Conservation (phyloP, 805 yeast species). For the Clavispora fructus region DNA sequence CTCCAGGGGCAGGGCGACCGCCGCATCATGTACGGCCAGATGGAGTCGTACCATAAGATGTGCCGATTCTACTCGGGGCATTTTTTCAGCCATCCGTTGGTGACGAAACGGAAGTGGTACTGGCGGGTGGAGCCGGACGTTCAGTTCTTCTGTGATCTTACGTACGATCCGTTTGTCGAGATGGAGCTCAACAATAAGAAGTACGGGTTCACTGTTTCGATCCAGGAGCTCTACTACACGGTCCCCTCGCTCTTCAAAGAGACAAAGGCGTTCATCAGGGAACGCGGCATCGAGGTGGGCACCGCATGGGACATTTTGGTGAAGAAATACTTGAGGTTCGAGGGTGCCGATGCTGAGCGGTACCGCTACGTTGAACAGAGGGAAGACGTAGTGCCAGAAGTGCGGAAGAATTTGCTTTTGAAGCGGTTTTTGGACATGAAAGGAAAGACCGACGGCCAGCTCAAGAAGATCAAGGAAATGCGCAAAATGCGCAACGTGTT, state of each 20-base stretch:
- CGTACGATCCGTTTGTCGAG: constrained; percentile 85
- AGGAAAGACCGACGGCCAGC: constrained; percentile 20
- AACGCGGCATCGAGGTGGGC: constrained; percentile 45
- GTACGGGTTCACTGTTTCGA: constrained; percentile 80
- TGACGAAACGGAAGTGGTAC: constrained; percentile 76
- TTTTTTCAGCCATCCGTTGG: constrained; percentile 75
- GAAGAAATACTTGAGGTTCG: constrained; percentile 20
- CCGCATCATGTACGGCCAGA: constrained; percentile 75
- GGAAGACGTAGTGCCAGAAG: constrained; percentile 20
- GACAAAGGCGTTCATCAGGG: constrained; percentile 58
- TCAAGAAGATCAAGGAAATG: constrained; percentile 13
- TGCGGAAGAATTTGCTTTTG: constrained; percentile 25
- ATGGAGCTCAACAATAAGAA: constrained; percentile 66
- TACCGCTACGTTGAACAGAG: constrained; percentile 19
- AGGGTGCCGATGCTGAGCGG: constrained; percentile 17
- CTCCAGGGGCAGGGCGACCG: constrained; percentile 77
- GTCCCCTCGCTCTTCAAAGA: constrained; percentile 75
- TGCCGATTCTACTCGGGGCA: constrained; percentile 65
- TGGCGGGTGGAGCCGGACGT: constrained; percentile 97
- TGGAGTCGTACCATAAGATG: constrained; percentile 87
- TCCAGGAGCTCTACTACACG: constrained; percentile 75
- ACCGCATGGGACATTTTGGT: constrained; percentile 68
- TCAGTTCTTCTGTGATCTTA: constrained; percentile 81
- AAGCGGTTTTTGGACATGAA: constrained; percentile 16
- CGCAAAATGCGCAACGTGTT: constrained; percentile 33